Evolutionary conservation across 306 rosid species (phyloP).

Genomic region (Aeschynomene evenia): DNA sequence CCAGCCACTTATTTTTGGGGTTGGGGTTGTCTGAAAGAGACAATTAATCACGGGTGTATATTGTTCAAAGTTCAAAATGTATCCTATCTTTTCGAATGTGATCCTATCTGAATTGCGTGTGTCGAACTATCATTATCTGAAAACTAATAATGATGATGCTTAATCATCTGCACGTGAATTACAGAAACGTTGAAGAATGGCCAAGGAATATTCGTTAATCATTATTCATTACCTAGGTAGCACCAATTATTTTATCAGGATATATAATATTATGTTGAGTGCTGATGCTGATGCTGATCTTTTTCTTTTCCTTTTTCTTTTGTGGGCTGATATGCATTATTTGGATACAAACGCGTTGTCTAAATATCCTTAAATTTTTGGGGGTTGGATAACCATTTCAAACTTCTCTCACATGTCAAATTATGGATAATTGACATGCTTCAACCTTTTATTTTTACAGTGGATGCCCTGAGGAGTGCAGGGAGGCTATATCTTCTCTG

Average conservation of each 20-base stretch:
- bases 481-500: conserved; percentile 75
- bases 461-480: conserved; percentile 92
- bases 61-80: conserved; percentile 4
- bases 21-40: background rate
- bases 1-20: background rate
- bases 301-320: background rate
- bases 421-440: background rate
- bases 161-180: background rate
- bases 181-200: background rate
- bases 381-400: background rate
- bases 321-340: background rate
- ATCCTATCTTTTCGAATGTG: background rate
- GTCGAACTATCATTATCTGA: conserved; percentile 1
- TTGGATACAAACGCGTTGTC: conserved; percentile 4
- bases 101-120: background rate
- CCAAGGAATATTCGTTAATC: conserved; percentile 2
- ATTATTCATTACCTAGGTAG: background rate
- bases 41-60: background rate
- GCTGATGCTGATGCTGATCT: background rate
- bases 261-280: background rate
- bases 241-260: background rate
- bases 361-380: background rate
- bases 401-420: background rate
- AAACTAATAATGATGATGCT: background rate
- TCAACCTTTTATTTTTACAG: conserved; percentile 41